Conservation (phyloP, 2,329 filamentous ascomycete species). For the Aspergillus clavatus region DNA sequence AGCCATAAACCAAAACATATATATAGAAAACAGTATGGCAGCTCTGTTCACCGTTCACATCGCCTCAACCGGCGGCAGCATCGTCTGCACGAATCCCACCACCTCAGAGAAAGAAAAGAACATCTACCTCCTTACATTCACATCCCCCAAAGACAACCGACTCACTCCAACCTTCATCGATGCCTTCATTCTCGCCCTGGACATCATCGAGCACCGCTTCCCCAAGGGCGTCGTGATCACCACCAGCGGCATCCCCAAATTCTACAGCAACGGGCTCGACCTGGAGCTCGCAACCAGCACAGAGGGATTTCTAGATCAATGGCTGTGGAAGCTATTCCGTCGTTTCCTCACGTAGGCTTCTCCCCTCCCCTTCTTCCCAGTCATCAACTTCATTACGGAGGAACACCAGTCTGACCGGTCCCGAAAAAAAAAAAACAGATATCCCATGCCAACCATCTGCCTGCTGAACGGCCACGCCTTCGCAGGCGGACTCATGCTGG, state of each 20-base stretch:
- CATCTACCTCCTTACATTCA: slow-evolving; percentile 70
- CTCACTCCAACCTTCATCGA: slow-evolving; percentile 64
- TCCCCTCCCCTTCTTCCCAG: no score
- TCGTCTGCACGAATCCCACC: slow-evolving; percentile 59
- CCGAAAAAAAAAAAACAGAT: slow-evolving; percentile 37
- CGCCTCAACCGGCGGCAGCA: slow-evolving; percentile 49
- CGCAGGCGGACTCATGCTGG: slow-evolving; percentile 74
- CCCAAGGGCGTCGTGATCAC: slow-evolving; percentile 71
- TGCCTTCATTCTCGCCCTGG: slow-evolving; percentile 64
- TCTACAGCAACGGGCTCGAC: slow-evolving; percentile 81
- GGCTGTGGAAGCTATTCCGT: slow-evolving; percentile 61
- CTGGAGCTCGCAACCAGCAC: slow-evolving; percentile 60
- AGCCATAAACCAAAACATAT: no score
- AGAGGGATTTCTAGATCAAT: slow-evolving; percentile 56
- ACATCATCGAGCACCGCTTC: slow-evolving; percentile 66
- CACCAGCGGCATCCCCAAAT: slow-evolving; percentile 69
- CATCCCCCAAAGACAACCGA: slow-evolving; percentile 69
- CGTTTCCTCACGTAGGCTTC: slow-evolving; percentile 54
- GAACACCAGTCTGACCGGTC: slow-evolving; percentile 1
- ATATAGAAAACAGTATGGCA: slow-evolving; percentile 25
- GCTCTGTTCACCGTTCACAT: slow-evolving; percentile 60
- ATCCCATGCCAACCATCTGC: slow-evolving; percentile 78
- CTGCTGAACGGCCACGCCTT: slow-evolving; percentile 76
- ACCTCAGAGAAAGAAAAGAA: slow-evolving; percentile 34
- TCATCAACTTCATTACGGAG: no score